Base-by-base conservation (phyloP, 805 yeast genomes). In the Lipomyces japonicus region DNA sequence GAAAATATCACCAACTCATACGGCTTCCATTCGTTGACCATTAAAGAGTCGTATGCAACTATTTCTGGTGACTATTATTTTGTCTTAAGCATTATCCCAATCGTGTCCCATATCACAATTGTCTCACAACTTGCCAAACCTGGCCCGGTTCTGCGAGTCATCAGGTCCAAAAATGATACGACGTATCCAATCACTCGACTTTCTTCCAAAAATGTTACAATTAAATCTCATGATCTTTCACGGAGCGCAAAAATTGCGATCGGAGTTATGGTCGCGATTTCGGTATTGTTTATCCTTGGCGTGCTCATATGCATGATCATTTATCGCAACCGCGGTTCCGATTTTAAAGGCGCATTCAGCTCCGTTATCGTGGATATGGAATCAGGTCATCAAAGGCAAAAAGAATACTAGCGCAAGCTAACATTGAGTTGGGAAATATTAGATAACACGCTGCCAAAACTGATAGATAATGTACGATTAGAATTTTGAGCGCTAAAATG, bases 141-240 rank as follows among this genome's bases (percentile, higher is more conserved):
- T 4, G 76, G 77, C 22, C 77, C 77, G 10, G 46, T 73, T 26
- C 48, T 71, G 16, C 68, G 72, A 58, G 68, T 70, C 26, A 64
- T 74, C 37, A 54, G 55, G n/a, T 60, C 66, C 6, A 60, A 43
- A 19, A 25, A 58, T 4, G 73, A 65, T 41, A 74, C 70, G 2
- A 23, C 50, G 19, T 44, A 62, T 4, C 48, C 64, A 1, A 72
- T 73, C 49, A 43, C 56, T 4, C 67, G 74, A 58, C 67, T 72
- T 3, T 77, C 78, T 19, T 71, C 76, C 1, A 77, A 73, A 44
- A 73, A 71, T 40, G 51, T 50, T 12, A 23, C 21, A 16, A 34
- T 19, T 6, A n/a, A 14, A 34, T 6, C 37, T 6, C n/a, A 6
- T 10, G 53, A 50, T 10, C 40, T 50, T 5, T 41, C 48, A 2